Conservation (phyloP, 164 flowering plant genomes). For the Nymphaea thermarum region DNA sequence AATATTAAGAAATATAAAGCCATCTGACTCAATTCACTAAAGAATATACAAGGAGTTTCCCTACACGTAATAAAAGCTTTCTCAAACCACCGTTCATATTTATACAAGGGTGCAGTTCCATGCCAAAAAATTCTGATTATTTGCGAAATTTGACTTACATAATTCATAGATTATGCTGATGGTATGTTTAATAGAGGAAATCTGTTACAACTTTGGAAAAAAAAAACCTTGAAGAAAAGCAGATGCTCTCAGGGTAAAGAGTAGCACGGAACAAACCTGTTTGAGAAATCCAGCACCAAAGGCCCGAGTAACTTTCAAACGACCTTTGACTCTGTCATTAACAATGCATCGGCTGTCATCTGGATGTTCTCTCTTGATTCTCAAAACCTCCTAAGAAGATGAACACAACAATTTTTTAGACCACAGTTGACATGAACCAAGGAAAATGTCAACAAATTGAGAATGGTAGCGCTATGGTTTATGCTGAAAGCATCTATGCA, state of each 20-base stretch:
- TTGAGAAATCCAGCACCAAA: conserved; percentile 98
- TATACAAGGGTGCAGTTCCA: too few species aligned
- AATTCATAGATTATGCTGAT: too few species aligned
- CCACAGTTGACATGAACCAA: background rate
- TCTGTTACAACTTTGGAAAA: too few species aligned
- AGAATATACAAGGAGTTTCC: too few species aligned
- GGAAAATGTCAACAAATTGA: background rate
- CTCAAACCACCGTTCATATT: too few species aligned
- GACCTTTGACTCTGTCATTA: conserved; percentile 97
- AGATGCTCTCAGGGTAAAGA: background rate
- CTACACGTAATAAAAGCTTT: too few species aligned
- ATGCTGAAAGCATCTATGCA: too few species aligned
- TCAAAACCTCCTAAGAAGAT: conserved; percentile 61
- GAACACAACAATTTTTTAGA: conserved; percentile 1
- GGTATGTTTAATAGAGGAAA: too few species aligned
- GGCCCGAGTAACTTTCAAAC: conserved; percentile 93
- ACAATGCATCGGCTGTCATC: conserved; percentile 90
- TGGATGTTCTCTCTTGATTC: conserved; percentile 96
- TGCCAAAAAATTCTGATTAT: too few species aligned
- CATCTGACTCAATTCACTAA: too few species aligned
- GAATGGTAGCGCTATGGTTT: too few species aligned
- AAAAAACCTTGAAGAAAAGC: background rate
- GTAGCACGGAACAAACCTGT: conserved; percentile 28
- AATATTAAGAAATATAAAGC: background rate
- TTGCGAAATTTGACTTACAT: too few species aligned